Conservation (phyloP, 169 alveolate species). For the Plasmodium yoelii region DNA sequence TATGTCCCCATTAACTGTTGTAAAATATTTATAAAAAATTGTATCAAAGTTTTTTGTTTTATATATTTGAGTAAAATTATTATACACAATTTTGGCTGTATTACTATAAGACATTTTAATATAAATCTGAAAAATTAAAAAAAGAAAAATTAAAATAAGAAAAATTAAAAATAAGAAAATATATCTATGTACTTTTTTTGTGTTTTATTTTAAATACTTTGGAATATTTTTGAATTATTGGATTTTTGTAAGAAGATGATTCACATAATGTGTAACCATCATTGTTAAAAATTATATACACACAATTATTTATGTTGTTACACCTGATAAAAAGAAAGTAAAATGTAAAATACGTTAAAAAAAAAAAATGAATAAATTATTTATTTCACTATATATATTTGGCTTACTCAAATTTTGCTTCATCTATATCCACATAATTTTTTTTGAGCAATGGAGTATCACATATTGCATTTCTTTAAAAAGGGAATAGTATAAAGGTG, state of each 20-base stretch:
- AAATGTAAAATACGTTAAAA: not conserved
- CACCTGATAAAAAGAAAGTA: conserved; percentile 34
- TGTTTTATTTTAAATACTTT: conserved; percentile 24
- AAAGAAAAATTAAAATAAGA: too few relatives aligned
- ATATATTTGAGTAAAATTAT: too few relatives aligned
- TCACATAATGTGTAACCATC: conserved; percentile 70
- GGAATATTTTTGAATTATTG: conserved; percentile 41
- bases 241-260: conserved; percentile 63
- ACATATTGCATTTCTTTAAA: conserved; percentile 67
- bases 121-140: conserved; percentile 55
- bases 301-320: conserved; percentile 63
- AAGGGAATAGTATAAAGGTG: not conserved
- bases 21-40: conserved; percentile 4
- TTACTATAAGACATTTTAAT: conserved; percentile 75
- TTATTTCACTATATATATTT: conserved; percentile 2
- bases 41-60: too few relatives aligned
- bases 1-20: conserved; percentile 41
- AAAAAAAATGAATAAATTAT: conserved; percentile 7
- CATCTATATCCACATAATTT: conserved; percentile 56
- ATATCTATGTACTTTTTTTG: not conserved
- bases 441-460: conserved; percentile 58
- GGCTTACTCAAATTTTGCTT: conserved; percentile 68
- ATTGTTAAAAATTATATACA: conserved; percentile 47
- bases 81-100: too few relatives aligned
- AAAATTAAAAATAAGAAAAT: conserved; percentile 10